Conservation (phyloP, 208 protist species). For the Lotmaria passim region DNA sequence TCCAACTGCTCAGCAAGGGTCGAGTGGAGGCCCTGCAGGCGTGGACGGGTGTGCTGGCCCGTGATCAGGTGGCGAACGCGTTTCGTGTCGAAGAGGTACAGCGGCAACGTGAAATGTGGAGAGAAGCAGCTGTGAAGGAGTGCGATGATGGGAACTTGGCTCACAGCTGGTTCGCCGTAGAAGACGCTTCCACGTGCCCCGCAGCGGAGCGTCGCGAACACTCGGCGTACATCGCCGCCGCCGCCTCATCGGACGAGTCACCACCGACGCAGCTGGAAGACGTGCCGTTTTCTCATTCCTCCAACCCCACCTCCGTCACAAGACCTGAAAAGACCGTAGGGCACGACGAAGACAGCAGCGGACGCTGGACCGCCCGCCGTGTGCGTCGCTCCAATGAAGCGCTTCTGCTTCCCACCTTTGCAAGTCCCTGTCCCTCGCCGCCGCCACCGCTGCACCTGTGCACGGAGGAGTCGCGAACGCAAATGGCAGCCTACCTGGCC, state of each 20-base stretch:
- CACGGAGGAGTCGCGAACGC: not conserved
- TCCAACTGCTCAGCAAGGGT: conserved; percentile 18
- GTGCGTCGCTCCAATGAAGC: not conserved
- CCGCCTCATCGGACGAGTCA: not conserved
- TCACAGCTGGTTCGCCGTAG: not conserved
- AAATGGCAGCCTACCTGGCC: conserved; percentile 2
- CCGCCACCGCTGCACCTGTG: conserved; percentile 2
- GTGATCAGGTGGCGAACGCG: not conserved
- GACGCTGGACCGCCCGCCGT: not conserved
- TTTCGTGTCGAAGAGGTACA: not conserved
- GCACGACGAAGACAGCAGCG: too few relatives aligned
- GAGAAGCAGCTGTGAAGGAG: not conserved
- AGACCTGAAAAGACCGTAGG: too few relatives aligned
- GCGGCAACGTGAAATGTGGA: too few relatives aligned
- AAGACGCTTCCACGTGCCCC: not conserved
- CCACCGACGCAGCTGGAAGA: not conserved
- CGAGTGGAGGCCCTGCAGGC: conserved; percentile 19
- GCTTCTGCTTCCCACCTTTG: conserved; percentile 4
- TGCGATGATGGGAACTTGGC: not conserved
- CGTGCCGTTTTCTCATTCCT: not conserved
- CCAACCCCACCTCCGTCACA: too few relatives aligned
- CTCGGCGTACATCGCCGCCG: not conserved
- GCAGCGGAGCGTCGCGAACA: conserved; percentile 12
- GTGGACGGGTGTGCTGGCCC: conserved; percentile 8
- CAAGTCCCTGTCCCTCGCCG: not conserved